Base-by-base conservation (phyloP, 1,284 basidiomycete species). In the Marasmius fiardii region DNA sequence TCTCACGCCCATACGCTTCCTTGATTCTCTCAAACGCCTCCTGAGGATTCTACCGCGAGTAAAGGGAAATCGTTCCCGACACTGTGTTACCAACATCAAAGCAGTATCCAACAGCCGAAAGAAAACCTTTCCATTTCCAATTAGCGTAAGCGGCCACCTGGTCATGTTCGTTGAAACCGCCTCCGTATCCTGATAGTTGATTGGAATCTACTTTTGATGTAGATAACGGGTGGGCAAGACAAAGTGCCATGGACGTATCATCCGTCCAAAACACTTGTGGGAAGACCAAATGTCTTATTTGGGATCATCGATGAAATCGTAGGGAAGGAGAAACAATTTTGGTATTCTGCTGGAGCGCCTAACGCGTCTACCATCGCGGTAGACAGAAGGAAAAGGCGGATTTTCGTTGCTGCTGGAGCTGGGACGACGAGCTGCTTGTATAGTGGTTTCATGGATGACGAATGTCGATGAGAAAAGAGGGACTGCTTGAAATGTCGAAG, bases 211-310 rank as follows among this genome's bases (percentile, higher is more conserved):
- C n/a, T n/a, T n/a, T n/a, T n/a, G n/a, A n/a, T n/a, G n/a, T n/a
- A n/a, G 70, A 65, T 28, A 77, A 59, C 5, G 75, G 74, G 5
- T 65, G 64, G 3, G 73, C 74, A 4, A 78, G 67, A 52, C 73
- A 76, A 3, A 78, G 68, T 21, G 68, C 69, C 74, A 74, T 76
- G 33, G 72, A 74, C 0, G 75, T 76, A 56, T 77, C 75, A 59
- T 77, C 75, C n/a, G 75, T 76, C 74, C 74, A 78, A 24, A 72
- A 67, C 3, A 75, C 75, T 10, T 68, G 61, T 0, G 65, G 65
- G 10, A 75, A 63, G 1, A 5, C 35, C 35, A 54, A 76, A 77
- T 47, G 68, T 74, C 0, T 62, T 34, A 58, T 76, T 78, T 11
- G 70, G 68, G 10, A 60, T 56, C 73, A 76, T 75, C 18, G 62